phyloP scores from a whole-genome alignment of 1,139 yeast species.

The Sugiyamaella xylanicola region DNA sequence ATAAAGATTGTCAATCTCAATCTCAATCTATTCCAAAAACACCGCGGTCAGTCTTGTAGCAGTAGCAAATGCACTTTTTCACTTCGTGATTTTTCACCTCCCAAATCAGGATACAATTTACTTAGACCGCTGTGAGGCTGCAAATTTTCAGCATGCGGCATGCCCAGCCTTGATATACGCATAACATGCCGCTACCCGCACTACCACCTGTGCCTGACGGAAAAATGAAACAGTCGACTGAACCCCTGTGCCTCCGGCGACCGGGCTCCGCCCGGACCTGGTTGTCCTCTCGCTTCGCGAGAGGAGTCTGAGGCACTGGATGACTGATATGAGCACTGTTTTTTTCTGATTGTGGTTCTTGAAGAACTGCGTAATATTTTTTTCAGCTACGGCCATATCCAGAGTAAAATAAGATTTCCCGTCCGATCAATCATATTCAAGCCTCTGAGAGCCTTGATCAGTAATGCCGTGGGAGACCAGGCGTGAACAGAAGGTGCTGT shows the following conservation, averaged over 20 bases:
- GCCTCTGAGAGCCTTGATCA: conserved; percentile 12
- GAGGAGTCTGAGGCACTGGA: no score
- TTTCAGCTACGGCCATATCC: conserved; percentile 11
- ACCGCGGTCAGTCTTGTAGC: neutral
- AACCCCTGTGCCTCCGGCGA: neutral
- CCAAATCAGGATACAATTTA: conserved; percentile 14
- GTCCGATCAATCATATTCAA: conserved; percentile 11
- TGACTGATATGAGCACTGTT: no score
- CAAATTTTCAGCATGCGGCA: neutral
- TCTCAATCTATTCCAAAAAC: neutral
- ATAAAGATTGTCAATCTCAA: neutral
- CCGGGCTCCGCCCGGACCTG: neutral
- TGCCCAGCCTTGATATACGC: neutral
- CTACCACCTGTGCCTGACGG: no score
- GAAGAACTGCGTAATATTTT: neutral
- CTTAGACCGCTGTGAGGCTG: conserved; percentile 9
- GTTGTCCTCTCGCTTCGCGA: neutral
- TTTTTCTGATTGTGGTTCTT: no score
- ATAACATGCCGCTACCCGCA: neutral
- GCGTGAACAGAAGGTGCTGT: conserved; percentile 12
- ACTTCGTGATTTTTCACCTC: conserved; percentile 7
- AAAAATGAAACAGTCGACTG: no score
- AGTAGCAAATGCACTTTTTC: conserved; percentile 1
- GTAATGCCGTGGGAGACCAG: conserved; percentile 13
- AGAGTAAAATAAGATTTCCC: conserved; percentile 11